These are phyloP conservation scores for Pyrenula aspistea DNA, from an alignment of 495 filamentous ascomycete species.

Conservation along the genomic window DNA sequence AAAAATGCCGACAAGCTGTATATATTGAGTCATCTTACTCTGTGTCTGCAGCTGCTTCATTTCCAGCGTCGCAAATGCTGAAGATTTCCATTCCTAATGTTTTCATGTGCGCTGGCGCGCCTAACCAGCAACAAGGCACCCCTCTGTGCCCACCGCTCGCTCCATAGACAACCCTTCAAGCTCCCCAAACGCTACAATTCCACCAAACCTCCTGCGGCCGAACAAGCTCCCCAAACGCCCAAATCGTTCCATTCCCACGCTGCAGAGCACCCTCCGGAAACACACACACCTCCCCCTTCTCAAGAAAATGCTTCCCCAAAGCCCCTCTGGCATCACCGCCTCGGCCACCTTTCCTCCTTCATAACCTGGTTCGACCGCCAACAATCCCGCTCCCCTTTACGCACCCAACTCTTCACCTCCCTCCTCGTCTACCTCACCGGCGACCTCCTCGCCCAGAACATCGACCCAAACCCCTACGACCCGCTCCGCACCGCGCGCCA, in stretches of 20 bases:
- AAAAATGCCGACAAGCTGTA: too few species aligned
- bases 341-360: not conserved
- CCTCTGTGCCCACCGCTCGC: too few species aligned
- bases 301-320: not conserved
- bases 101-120: not conserved
- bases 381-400: not conserved
- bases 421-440: slow-evolving; percentile 69
- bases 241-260: too few species aligned
- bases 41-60: too few species aligned
- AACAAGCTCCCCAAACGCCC: not conserved
- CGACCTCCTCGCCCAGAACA: slow-evolving; percentile 63
- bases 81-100: not conserved
- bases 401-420: slow-evolving; percentile 62
- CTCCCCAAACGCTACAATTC: not conserved
- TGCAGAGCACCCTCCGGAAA: too few species aligned
- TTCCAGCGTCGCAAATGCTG: not conserved
- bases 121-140: not conserved
- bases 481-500: not conserved
- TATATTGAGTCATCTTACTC: too few species aligned
- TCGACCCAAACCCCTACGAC: slow-evolving; percentile 12
- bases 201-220: not conserved
- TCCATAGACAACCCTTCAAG: not conserved
- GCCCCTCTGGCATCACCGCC: not conserved
- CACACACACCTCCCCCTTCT: not conserved
- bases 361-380: not conserved